These are phyloP conservation scores for Globisporangium takayamanum DNA, from an alignment of 352 stramenopile species.

Conservation along the genomic window DNA sequence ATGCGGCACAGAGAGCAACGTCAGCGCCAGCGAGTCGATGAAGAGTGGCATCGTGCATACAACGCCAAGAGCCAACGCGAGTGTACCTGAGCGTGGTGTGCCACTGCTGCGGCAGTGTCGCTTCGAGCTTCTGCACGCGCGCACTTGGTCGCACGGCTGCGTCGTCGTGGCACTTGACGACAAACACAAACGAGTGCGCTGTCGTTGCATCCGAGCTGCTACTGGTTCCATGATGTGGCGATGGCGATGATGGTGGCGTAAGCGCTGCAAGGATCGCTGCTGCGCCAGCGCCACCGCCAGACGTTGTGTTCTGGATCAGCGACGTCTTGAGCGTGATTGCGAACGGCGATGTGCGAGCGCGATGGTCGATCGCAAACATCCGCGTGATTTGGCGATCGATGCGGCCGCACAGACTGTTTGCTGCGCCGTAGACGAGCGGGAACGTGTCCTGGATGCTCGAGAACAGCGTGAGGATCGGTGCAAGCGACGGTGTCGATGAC, in stretches of 20 bases:
- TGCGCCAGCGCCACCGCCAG: slow-evolving; percentile 26
- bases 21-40: slow-evolving; percentile 12
- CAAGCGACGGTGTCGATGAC: background rate
- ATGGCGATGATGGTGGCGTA: slow-evolving; percentile 2
- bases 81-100: slow-evolving; percentile 28
- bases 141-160: background rate
- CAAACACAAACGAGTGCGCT: slow-evolving; percentile 41
- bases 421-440: slow-evolving; percentile 14
- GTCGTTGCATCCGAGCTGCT: slow-evolving; percentile 10
- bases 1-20: background rate
- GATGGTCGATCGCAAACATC: slow-evolving; percentile 34
- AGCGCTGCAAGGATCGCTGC: slow-evolving; percentile 18
- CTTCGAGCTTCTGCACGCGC: slow-evolving; percentile 13
- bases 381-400: slow-evolving; percentile 37
- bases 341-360: slow-evolving; percentile 15
- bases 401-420: slow-evolving; percentile 22
- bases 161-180: slow-evolving; percentile 19
- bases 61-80: slow-evolving; percentile 5
- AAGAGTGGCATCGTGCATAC: slow-evolving; percentile 28
- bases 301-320: slow-evolving; percentile 31
- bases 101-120: slow-evolving; percentile 38
- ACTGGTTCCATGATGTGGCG: background rate
- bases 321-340: slow-evolving; percentile 33
- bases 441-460: slow-evolving; percentile 33
- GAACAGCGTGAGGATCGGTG: slow-evolving; percentile 32